Conservation (phyloP, 192 early-diverging fungal genomes). For the Podila clonocystis region DNA sequence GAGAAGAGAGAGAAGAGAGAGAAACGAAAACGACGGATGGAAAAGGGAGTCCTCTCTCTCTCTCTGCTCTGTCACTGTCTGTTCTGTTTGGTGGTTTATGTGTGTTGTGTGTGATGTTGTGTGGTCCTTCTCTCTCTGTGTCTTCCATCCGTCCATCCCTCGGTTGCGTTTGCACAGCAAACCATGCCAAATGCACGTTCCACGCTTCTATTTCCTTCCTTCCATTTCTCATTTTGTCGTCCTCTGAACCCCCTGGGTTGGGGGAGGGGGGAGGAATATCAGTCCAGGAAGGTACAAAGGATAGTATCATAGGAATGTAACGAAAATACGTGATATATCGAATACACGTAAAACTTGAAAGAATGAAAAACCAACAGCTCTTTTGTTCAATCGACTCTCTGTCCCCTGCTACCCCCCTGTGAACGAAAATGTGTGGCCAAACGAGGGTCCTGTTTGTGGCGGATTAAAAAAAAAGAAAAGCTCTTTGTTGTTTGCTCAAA, state of each 20-base stretch:
- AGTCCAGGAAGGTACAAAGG: neutral
- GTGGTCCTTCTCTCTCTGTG: neutral
- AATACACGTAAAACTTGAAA: neutral
- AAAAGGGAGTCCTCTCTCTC: neutral
- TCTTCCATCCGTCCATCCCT: too few species aligned
- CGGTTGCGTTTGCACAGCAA: too few species aligned
- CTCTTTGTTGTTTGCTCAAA: neutral
- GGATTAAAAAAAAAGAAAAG: neutral
- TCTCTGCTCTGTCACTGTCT: neutral
- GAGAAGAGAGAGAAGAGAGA: neutral
- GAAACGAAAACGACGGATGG: neutral
- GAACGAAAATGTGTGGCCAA: too few species aligned
- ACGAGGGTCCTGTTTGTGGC: too few species aligned
- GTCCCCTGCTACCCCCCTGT: too few species aligned
- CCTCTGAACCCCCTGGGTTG: too few species aligned
- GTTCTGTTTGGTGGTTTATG: too few species aligned
- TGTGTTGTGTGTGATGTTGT: neutral
- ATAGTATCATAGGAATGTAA: neutral
- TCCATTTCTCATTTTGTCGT: too few species aligned
- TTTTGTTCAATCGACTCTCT: neutral
- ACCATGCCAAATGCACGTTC: too few species aligned
- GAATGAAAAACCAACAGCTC: too few species aligned
- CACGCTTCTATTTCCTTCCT: too few species aligned
- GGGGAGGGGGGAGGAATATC: neutral
- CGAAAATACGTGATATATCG: neutral